Percentiles rank a stretch among this genome's conserved stretches.
Conservation (phyloP, 306 rosid species). For the Lathyrus sativus region DNA sequence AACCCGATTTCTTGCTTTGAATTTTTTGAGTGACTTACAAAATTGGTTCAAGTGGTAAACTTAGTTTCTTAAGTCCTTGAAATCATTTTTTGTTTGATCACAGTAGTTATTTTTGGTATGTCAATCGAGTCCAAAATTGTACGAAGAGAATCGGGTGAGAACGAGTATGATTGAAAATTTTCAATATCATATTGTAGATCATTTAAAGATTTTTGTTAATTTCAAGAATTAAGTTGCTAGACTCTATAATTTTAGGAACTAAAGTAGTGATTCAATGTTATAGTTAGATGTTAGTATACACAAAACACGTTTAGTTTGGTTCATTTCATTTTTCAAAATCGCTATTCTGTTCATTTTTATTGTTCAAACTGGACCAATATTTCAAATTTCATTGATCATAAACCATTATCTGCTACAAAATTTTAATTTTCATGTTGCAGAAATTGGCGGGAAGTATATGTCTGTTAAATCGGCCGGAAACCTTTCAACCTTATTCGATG, state of each 20-base stretch:
- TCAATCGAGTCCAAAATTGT: neutral
- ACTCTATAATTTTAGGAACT: neutral
- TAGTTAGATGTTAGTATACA: neutral
- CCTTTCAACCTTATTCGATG: slow-evolving; percentile 79
- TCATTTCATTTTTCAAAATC: neutral
- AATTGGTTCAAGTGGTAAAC: neutral
- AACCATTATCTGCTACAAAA: slow-evolving; percentile 18
- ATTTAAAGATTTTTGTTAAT: neutral
- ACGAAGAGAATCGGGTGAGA: neutral
- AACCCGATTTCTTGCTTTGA: too few species aligned
- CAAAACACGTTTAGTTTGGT: neutral
- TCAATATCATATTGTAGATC: neutral
- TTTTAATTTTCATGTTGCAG: slow-evolving; percentile 49
- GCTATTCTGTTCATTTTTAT: neutral
- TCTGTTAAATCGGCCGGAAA: slow-evolving; percentile 85
- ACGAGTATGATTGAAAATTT: neutral
- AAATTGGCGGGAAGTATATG: slow-evolving; percentile 69
- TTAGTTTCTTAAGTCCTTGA: neutral
- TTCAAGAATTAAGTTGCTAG: neutral
- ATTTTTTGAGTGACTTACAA: too few species aligned
- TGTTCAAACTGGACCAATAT: neutral
- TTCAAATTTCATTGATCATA: slow-evolving; percentile 20
- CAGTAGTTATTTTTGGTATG: neutral
- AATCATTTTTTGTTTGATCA: neutral
- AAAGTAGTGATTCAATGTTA: neutral